Percentiles rank a stretch among this genome's conserved stretches.
Evolutionary conservation across 305 asterid genomes (phyloP).

Genomic region (Solanum chacoense): DNA sequence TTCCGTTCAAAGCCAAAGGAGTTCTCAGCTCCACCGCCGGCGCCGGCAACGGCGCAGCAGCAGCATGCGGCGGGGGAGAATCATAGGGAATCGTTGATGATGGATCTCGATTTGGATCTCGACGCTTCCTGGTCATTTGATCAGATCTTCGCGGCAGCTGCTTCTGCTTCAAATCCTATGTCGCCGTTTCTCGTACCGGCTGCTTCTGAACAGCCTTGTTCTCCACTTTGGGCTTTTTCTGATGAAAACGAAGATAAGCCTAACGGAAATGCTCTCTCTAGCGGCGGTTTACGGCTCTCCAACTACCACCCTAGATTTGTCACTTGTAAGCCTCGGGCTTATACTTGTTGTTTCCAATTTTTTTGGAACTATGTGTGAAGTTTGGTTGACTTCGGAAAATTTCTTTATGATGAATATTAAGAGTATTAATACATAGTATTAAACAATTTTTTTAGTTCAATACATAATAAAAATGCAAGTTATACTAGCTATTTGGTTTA

Average conservation of each 20-base stretch:
- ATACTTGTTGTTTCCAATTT: background rate
- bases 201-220: slow-evolving; percentile 55
- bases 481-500: background rate
- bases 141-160: slow-evolving; percentile 54
- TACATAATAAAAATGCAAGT: background rate
- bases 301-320: slow-evolving; percentile 41
- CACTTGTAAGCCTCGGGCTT: slow-evolving; percentile 33
- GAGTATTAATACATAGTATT: background rate
- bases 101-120: slow-evolving; percentile 60
- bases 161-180: slow-evolving; percentile 15
- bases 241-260: slow-evolving; percentile 40
- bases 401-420: background rate
- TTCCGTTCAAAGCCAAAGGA: slow-evolving; percentile 1
- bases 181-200: slow-evolving; percentile 33
- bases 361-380: background rate
- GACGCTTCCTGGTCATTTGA: slow-evolving; percentile 68
- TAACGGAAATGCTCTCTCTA: slow-evolving; percentile 10
- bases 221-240: slow-evolving; percentile 75
- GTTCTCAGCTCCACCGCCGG: background rate
- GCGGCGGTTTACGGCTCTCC: slow-evolving; percentile 23
- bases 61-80: slow-evolving; percentile 8
- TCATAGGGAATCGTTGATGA: slow-evolving; percentile 7
- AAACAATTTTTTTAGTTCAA: background rate
- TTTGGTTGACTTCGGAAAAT: background rate
- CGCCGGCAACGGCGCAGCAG: background rate